Percentiles rank a stretch among this genome's conserved stretches.
Evolutionary conservation across 306 rosid genomes (phyloP).

Genomic region (Dalbergia cochinchinensis): DNA sequence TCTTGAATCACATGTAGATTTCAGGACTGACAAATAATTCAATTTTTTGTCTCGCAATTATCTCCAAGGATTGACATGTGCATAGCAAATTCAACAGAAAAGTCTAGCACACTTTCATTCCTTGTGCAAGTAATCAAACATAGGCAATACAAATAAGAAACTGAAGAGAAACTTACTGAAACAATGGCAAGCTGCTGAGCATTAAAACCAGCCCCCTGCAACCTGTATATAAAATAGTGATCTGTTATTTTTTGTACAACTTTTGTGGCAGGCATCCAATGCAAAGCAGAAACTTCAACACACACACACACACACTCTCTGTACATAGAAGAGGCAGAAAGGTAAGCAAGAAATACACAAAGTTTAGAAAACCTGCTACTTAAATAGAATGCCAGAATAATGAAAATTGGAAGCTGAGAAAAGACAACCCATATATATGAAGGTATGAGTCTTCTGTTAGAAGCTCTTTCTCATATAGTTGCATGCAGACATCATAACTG

Average conservation of each 20-base stretch:
- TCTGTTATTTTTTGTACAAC: constrained; percentile 20
- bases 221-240: constrained; percentile 56
- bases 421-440: constrained; percentile 71
- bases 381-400: constrained; percentile 25
- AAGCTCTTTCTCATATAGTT: constrained; percentile 92
- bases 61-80: constrained; percentile 2
- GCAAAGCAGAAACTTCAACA: constrained; percentile 27
- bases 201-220: constrained; percentile 75
- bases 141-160: constrained; percentile 36
- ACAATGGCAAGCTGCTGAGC: constrained; percentile 90
- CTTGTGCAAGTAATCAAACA: constrained; percentile 7
- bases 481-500: constrained; percentile 85
- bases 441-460: constrained; percentile 85
- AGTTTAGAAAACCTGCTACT: constrained; percentile 32
- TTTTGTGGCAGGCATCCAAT: constrained; percentile 28
- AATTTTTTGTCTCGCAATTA: constrained; percentile 15
- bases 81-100: constrained; percentile 18
- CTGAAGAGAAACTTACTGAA: constrained; percentile 62
- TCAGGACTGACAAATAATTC: constrained; percentile 22
- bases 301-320: background rate
- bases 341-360: constrained; percentile 9
- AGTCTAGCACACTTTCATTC: background rate
- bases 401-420: constrained; percentile 18
- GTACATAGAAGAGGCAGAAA: constrained; percentile 27
- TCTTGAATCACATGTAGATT: background rate